phyloP scores from a whole-genome alignment of 352 stramenopile species.

The Pythium coloratum region DNA sequence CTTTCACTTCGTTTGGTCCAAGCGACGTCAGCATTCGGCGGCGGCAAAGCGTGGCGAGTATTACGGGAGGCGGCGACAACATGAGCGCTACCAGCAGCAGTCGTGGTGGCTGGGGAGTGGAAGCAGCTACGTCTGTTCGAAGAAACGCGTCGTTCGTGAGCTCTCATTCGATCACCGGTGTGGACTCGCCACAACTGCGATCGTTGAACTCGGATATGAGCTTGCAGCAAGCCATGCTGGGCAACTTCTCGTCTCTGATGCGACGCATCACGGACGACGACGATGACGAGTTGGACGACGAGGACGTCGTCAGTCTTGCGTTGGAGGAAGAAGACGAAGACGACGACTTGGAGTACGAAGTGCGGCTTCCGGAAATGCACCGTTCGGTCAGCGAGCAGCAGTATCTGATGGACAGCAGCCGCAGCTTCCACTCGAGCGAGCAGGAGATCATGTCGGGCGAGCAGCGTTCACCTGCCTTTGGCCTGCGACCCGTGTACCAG shows the following conservation, averaged over 20 bases:
- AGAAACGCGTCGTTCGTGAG: slow-evolving; percentile 24
- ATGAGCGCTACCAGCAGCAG: slow-evolving; percentile 15
- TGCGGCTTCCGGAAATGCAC: slow-evolving; percentile 5
- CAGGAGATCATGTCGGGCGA: slow-evolving; percentile 3
- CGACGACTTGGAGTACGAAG: slow-evolving; percentile 23
- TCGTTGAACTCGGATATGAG: slow-evolving; percentile 66
- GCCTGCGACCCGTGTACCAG: slow-evolving; percentile 10
- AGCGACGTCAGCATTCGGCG: slow-evolving; percentile 27
- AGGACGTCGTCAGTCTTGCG: slow-evolving; percentile 15
- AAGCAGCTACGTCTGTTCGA: slow-evolving; percentile 1
- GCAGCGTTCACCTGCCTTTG: slow-evolving; percentile 4
- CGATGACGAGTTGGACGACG: slow-evolving; percentile 34
- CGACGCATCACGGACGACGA: slow-evolving; percentile 53
- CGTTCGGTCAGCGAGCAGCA: slow-evolving; percentile 19
- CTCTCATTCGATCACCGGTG: slow-evolving; percentile 2
- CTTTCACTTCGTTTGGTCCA: slow-evolving; percentile 3
- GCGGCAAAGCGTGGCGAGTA: slow-evolving; percentile 20
- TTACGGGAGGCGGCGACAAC: slow-evolving; percentile 11
- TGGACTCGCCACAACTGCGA: slow-evolving; percentile 24
- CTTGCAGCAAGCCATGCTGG: slow-evolving; percentile 69
- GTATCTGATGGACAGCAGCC: slow-evolving; percentile 2
- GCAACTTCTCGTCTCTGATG: slow-evolving; percentile 71
- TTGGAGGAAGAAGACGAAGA: slow-evolving; percentile 27
- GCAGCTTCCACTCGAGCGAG: slow-evolving; percentile 13
- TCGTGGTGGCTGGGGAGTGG: slow-evolving; percentile 12